A percentile compares a stretch with the other conserved stretches of the same genome.
These are phyloP conservation scores for Trametes cubensis DNA, from an alignment of 768 basidiomycete species.

Conservation along the genomic window DNA sequence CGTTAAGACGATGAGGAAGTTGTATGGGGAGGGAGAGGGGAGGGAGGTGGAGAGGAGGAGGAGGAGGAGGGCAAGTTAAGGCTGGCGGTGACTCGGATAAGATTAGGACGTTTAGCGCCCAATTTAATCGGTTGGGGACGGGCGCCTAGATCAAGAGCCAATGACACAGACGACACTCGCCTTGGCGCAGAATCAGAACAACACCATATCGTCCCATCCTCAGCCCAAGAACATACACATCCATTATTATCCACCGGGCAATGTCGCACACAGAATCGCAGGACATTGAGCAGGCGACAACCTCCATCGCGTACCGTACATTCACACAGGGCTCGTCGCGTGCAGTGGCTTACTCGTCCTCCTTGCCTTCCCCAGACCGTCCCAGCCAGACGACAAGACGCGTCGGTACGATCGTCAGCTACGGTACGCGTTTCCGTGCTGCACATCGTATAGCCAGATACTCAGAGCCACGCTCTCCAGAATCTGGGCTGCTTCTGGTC, in stretches of 20 bases:
- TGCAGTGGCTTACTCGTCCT: conserved; percentile 9
- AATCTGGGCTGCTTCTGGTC: conserved; percentile 93
- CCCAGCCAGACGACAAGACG: conserved; percentile 82
- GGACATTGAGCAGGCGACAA: conserved; percentile 50
- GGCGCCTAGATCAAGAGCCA: conserved; percentile 11
- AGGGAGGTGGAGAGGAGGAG: conserved; percentile 1
- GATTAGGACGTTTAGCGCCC: neutral
- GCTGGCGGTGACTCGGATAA: conserved; percentile 3
- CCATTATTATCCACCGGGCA: neutral
- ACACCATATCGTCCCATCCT: too few species aligned
- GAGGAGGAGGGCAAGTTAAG: neutral
- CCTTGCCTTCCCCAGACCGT: conserved; percentile 38
- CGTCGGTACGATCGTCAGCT: conserved; percentile 95
- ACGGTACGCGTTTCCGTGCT: conserved; percentile 50
- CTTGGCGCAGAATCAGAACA: neutral
- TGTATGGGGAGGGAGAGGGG: neutral
- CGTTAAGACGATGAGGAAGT: neutral
- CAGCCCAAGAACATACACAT: too few species aligned
- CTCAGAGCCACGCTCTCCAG: conserved; percentile 15
- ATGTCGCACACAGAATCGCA: conserved; percentile 41
- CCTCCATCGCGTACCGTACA: conserved; percentile 40
- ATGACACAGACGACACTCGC: neutral
- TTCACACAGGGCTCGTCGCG: neutral
- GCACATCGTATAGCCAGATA: neutral
- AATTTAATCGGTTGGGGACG: conserved; percentile 1